Percentiles rank a stretch among this genome's conserved stretches.
These are phyloP conservation scores for Acorus gramineus DNA, from an alignment of 106 monocot genomes.

Conservation along the genomic window DNA sequence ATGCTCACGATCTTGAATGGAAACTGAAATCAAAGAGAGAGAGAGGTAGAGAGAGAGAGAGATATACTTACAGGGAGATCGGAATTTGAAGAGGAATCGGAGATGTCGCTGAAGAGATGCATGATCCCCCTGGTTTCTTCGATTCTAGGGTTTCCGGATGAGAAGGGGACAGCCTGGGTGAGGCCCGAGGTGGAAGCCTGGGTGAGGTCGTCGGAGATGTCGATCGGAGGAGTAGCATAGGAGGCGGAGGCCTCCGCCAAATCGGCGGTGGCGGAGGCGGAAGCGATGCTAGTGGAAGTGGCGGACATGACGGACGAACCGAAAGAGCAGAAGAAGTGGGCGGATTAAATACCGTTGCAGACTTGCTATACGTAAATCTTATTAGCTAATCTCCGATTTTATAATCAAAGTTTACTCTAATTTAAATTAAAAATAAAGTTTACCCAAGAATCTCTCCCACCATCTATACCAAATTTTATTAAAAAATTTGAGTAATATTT, in stretches of 20 bases:
- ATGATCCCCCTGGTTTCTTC: conserved; percentile 89
- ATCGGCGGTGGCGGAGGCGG: background rate
- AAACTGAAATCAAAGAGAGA: no score
- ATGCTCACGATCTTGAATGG: no score
- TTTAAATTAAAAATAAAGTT: no score
- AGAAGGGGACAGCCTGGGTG: conserved; percentile 49
- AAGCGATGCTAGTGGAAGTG: conserved; percentile 6
- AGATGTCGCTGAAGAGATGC: conserved; percentile 43
- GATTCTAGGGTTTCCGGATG: conserved; percentile 93
- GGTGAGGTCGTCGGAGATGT: background rate
- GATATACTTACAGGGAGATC: background rate
- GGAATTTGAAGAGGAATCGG: conserved; percentile 1
- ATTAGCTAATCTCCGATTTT: no score
- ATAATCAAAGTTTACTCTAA: no score
- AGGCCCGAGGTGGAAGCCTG: conserved; percentile 8
- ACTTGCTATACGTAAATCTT: no score
- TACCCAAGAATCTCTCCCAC: no score
- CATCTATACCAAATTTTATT: no score
- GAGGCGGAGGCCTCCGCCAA: conserved; percentile 7
- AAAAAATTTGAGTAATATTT: no score
- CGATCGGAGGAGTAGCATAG: background rate
- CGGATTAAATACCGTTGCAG: no score
- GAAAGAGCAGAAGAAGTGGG: background rate
- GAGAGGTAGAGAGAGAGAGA: no score
- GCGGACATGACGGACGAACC: conserved; percentile 1